phyloP scores from a whole-genome alignment of 2,329 filamentous ascomycete species.

The Colletotrichum sp. region DNA sequence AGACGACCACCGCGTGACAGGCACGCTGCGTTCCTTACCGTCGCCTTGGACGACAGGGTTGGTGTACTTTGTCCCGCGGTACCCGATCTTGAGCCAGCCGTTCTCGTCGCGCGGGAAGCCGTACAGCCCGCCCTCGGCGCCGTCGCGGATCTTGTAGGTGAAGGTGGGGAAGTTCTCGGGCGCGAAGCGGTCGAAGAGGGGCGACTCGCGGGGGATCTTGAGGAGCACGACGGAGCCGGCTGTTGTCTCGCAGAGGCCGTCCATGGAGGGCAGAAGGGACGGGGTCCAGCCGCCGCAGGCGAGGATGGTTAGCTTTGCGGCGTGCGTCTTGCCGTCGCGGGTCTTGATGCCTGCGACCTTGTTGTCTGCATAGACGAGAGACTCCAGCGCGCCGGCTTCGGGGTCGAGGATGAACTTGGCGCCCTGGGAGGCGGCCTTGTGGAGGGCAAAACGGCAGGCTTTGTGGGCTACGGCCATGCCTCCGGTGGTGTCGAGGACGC shows the following conservation, averaged over 20 bases:
- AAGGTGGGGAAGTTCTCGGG: constrained; percentile 24
- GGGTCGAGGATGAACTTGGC: constrained; percentile 45
- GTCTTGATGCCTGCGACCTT: constrained; percentile 42
- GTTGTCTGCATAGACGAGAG: constrained; percentile 24
- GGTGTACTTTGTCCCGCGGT: constrained; percentile 36
- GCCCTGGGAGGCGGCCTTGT: constrained; percentile 43
- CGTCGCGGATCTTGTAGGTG: constrained; percentile 23
- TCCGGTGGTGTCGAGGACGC: constrained; percentile 49
- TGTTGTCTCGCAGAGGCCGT: constrained; percentile 24
- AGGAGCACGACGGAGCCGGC: constrained; percentile 22
- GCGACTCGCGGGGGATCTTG: constrained; percentile 15
- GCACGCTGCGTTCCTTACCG: constrained; percentile 40
- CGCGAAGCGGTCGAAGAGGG: constrained; percentile 13
- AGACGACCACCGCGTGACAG: constrained; percentile 39
- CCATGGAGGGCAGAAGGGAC: constrained; percentile 19
- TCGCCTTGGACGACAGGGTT: constrained; percentile 40
- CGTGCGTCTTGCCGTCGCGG: constrained; percentile 36
- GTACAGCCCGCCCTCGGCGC: constrained; percentile 28
- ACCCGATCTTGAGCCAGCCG: constrained; percentile 32
- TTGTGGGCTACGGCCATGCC: constrained; percentile 51
- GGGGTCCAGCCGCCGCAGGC: constrained; percentile 40
- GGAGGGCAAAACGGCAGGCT: constrained; percentile 48
- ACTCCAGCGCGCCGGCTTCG: constrained; percentile 32
- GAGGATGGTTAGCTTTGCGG: constrained; percentile 37
- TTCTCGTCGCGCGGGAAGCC: constrained; percentile 28